phyloP scores from a whole-genome alignment of 2,329 filamentous ascomycete species.

The Fusarium virguliforme region DNA sequence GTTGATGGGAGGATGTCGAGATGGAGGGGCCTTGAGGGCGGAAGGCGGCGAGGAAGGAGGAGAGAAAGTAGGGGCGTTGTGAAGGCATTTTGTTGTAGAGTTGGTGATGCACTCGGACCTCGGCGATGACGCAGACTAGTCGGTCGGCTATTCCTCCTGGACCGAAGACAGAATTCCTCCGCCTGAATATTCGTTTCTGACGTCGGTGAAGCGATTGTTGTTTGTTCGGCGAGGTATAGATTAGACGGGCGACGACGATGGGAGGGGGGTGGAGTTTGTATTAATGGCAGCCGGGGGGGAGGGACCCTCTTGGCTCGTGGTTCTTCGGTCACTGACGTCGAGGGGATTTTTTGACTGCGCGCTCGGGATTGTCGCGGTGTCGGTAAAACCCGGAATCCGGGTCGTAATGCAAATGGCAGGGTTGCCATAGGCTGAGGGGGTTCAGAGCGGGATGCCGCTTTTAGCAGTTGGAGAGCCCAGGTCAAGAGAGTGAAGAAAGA shows the following conservation, averaged over 20 bases:
- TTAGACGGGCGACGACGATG: slow-evolving; percentile 6
- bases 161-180: neutral
- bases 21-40: slow-evolving; percentile 61
- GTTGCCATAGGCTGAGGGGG: slow-evolving; percentile 53
- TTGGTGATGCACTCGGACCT: slow-evolving; percentile 12
- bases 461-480: slow-evolving; percentile 8
- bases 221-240: slow-evolving; percentile 2
- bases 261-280: slow-evolving; percentile 24
- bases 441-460: slow-evolving; percentile 30
- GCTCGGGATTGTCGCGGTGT: slow-evolving; percentile 22
- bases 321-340: slow-evolving; percentile 44
- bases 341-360: slow-evolving; percentile 29
- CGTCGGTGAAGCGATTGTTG: slow-evolving; percentile 16
- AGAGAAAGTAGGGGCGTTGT: slow-evolving; percentile 71
- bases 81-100: slow-evolving; percentile 61
- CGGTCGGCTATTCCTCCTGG: no score
- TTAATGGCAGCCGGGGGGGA: neutral
- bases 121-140: slow-evolving; percentile 15
- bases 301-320: slow-evolving; percentile 25
- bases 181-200: slow-evolving; percentile 6
- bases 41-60: slow-evolving; percentile 71
- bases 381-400: slow-evolving; percentile 50
- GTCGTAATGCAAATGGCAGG: slow-evolving; percentile 55
- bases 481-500: slow-evolving; percentile 11
- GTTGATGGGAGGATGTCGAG: slow-evolving; percentile 51